Conservation (phyloP, 768 basidiomycete species). For the Tubosaeta brunneosetosa region DNA sequence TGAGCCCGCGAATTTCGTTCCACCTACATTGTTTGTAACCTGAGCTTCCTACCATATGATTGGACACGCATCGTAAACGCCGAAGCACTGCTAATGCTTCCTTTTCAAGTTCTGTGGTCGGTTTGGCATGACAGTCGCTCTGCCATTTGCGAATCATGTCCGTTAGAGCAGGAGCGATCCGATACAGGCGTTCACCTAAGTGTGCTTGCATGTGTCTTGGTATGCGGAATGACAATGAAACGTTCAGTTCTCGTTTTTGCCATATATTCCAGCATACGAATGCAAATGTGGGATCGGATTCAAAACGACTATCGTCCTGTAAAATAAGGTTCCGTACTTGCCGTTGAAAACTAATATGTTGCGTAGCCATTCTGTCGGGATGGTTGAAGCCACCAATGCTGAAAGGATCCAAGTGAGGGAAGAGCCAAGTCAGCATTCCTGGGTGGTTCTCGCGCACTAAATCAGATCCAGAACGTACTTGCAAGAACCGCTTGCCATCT, state of each 20-base stretch:
- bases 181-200: neutral
- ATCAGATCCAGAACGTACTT: neutral
- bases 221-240: neutral
- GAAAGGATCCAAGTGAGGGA: neutral
- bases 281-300: too few relatives aligned
- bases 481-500: too few relatives aligned
- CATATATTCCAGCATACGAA: neutral
- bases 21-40: neutral
- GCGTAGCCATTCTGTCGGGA: neutral
- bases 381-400: neutral
- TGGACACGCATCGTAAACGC: neutral
- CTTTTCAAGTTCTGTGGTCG: neutral
- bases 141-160: neutral
- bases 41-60: neutral
- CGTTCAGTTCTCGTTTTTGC: neutral
- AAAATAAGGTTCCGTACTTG: too few relatives aligned
- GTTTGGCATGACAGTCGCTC: neutral
- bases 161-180: neutral
- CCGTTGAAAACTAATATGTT: too few relatives aligned
- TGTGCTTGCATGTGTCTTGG: neutral
- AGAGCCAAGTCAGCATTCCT: neutral
- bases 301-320: too few relatives aligned
- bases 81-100: neutral
- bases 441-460: neutral
- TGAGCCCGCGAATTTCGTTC: neutral